phyloP scores from a whole-genome alignment of 208 protist genomes.

The Angomonas desouzai region DNA sequence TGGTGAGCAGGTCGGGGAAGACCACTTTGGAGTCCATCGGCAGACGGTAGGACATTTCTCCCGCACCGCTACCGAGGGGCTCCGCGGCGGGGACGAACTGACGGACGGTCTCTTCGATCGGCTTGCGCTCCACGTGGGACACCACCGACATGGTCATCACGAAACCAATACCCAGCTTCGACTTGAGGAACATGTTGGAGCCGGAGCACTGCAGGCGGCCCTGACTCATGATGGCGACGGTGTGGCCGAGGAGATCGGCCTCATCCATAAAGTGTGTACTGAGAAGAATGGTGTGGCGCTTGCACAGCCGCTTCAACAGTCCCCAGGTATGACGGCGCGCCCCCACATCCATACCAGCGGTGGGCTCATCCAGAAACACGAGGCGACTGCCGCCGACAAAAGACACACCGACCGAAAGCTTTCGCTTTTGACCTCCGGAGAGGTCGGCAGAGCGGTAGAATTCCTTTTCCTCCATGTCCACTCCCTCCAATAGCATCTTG shows the following conservation, averaged over 20 bases:
- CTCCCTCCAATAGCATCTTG: slow-evolving; percentile 25
- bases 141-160: slow-evolving; percentile 41
- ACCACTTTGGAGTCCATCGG: slow-evolving; percentile 33
- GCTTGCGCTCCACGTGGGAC: slow-evolving; percentile 10
- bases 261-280: slow-evolving; percentile 97
- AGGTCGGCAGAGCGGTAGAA: slow-evolving; percentile 28
- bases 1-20: slow-evolving; percentile 39
- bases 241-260: slow-evolving; percentile 91
- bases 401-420: slow-evolving; percentile 77
- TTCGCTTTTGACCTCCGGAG: slow-evolving; percentile 86
- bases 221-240: slow-evolving; percentile 89
- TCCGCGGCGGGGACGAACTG: slow-evolving; percentile 30
- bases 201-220: slow-evolving; percentile 58
- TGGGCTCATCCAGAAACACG: slow-evolving; percentile 88
- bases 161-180: slow-evolving; percentile 58
- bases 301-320: slow-evolving; percentile 44
- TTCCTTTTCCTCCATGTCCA: slow-evolving; percentile 48
- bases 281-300: slow-evolving; percentile 57
- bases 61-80: slow-evolving; percentile 22
- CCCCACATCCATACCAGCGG: slow-evolving; percentile 82
- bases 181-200: slow-evolving; percentile 58
- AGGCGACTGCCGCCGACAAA: slow-evolving; percentile 74
- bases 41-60: slow-evolving; percentile 49
- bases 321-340: slow-evolving; percentile 84
- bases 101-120: slow-evolving; percentile 25